A percentile compares a stretch with the other conserved stretches of the same genome.
Evolutionary conservation across 106 monocot genomes (phyloP).

Genomic region (Amphibolis antarctica): DNA sequence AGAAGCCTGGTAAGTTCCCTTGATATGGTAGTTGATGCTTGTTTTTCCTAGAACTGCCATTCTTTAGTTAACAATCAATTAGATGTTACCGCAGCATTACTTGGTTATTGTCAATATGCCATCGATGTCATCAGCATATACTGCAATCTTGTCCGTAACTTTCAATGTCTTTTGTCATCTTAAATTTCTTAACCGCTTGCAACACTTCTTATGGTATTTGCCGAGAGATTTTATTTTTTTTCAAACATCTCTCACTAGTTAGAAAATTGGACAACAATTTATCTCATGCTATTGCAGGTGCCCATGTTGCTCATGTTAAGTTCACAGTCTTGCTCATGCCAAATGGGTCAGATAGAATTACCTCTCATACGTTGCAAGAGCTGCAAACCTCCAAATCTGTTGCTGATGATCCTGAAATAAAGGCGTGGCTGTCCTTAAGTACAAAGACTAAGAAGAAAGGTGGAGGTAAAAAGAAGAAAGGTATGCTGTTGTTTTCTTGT

Average conservation of each 20-base stretch:
- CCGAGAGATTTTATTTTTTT: neutral
- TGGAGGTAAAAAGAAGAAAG: conserved; percentile 90
- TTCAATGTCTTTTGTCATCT: too few species aligned
- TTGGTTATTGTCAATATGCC: neutral
- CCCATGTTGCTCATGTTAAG: conserved; percentile 86
- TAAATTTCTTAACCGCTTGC: too few species aligned
- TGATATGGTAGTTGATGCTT: neutral
- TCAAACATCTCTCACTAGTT: neutral
- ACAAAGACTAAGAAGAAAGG: conserved; percentile 93
- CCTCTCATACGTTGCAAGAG: conserved; percentile 60
- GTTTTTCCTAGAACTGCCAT: too few species aligned
- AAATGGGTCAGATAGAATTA: conserved; percentile 78
- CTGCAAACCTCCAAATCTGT: conserved; percentile 56
- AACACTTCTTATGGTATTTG: too few species aligned
- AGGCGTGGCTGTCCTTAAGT: conserved; percentile 78
- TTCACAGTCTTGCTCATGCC: conserved; percentile 61
- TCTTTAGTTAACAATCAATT: neutral
- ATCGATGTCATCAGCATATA: neutral
- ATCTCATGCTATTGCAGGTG: conserved; percentile 31
- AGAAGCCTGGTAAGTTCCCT: conserved; percentile 53
- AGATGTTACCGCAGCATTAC: neutral
- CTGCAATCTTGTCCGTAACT: too few species aligned
- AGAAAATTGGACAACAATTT: neutral
- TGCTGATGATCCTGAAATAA: conserved; percentile 75
- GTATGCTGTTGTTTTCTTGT: conserved; percentile 8